phyloP scores from a whole-genome alignment of 305 asterid species.

The Fraxinus sp. region DNA sequence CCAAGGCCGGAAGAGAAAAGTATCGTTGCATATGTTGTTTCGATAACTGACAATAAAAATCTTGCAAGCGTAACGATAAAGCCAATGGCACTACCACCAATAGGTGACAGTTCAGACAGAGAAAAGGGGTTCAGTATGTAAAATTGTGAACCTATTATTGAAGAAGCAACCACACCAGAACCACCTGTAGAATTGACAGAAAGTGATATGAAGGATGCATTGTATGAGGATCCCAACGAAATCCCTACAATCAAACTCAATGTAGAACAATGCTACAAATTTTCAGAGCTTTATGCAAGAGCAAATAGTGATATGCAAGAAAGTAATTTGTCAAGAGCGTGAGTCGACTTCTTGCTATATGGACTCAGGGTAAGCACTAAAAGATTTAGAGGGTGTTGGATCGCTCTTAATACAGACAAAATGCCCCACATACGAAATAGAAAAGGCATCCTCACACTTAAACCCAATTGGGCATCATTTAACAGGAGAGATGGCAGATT shows the following conservation, averaged over 20 bases:
- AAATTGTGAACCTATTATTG: slow-evolving; percentile 54
- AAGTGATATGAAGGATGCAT: background rate
- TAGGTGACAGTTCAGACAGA: slow-evolving; percentile 30
- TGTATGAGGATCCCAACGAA: background rate
- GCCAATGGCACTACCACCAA: slow-evolving; percentile 49
- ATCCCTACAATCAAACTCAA: background rate
- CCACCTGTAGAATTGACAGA: background rate
- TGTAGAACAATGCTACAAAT: background rate
- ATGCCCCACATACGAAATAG: background rate
- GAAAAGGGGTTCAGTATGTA: slow-evolving; percentile 24
- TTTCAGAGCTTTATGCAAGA: background rate
- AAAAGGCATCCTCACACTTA: background rate
- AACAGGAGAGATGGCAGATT: background rate
- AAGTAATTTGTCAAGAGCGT: slow-evolving; percentile 60
- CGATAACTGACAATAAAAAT: slow-evolving; percentile 31
- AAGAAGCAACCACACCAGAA: background rate
- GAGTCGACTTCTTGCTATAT: slow-evolving; percentile 72
- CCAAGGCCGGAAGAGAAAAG: slow-evolving; percentile 69
- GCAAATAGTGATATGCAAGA: slow-evolving; percentile 46
- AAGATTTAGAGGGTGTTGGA: background rate
- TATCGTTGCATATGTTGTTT: slow-evolving; percentile 41
- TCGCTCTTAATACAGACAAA: slow-evolving; percentile 4
- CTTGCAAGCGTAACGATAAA: slow-evolving; percentile 18
- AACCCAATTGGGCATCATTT: slow-evolving; percentile 6
- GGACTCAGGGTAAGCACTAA: slow-evolving; percentile 75